Evolutionary conservation across 768 basidiomycete genomes (phyloP).

Genomic region (Boletellus sp.): DNA sequence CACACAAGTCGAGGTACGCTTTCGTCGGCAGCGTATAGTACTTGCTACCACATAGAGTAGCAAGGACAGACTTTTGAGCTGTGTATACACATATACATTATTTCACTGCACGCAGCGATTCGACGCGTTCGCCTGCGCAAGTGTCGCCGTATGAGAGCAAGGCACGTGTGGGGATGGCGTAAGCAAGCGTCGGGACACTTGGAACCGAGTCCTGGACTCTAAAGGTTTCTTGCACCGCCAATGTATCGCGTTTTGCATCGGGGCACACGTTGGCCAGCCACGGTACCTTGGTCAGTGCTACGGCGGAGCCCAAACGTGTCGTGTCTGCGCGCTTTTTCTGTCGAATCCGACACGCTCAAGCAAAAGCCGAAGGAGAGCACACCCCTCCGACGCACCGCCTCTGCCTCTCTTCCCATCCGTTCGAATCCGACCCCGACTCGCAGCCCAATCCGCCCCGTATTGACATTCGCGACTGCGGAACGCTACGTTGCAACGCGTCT

Average conservation of each 20-base stretch:
- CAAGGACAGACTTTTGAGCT: neutral
- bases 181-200: no score
- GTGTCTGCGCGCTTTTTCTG: slow-evolving; percentile 13
- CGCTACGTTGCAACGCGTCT: slow-evolving; percentile 70
- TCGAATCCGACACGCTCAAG: slow-evolving; percentile 34
- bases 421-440: slow-evolving; percentile 84
- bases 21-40: neutral
- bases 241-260: slow-evolving; percentile 10
- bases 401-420: slow-evolving; percentile 82
- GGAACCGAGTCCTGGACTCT: no score
- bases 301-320: neutral
- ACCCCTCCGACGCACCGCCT: slow-evolving; percentile 75
- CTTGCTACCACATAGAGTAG: slow-evolving; percentile 3
- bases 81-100: slow-evolving; percentile 4
- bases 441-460: slow-evolving; percentile 68
- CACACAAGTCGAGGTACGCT: slow-evolving; percentile 7
- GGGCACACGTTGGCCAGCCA: neutral
- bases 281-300: neutral
- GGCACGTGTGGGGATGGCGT: slow-evolving; percentile 7
- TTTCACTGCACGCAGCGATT: neutral
- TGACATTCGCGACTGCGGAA: slow-evolving; percentile 82
- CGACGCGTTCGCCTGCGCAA: neutral
- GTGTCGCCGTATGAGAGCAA: neutral
- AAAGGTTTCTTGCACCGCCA: neutral
- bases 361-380: slow-evolving; percentile 81